Percentiles rank a stretch among this genome's conserved stretches.
Conservation (phyloP, 495 filamentous ascomycete species). For the Niebla homalea region DNA sequence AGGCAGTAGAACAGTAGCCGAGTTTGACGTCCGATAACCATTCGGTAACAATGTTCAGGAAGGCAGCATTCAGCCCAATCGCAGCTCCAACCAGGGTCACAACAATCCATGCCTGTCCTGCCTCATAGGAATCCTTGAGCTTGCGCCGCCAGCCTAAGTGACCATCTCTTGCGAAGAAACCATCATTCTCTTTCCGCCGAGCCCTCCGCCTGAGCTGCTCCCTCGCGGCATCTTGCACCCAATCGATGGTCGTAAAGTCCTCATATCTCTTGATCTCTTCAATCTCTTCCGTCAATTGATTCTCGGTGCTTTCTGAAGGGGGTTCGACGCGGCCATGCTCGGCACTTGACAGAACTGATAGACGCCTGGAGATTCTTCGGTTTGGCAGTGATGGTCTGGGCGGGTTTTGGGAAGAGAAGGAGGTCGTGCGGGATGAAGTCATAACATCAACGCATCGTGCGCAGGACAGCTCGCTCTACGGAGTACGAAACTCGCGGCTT, state of each 20-base stretch:
- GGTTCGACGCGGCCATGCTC: constrained; percentile 44
- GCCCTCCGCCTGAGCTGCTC: constrained; percentile 74
- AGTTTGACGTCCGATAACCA: constrained; percentile 95
- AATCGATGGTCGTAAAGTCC: constrained; percentile 96
- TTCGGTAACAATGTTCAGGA: constrained; percentile 92
- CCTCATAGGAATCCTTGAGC: constrained; percentile 80
- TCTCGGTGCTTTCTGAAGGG: constrained; percentile 26
- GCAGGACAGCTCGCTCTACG: constrained; percentile 14
- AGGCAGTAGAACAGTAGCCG: constrained; percentile 84
- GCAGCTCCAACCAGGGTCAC: constrained; percentile 85
- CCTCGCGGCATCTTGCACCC: constrained; percentile 93
- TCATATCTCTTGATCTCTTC: constrained; percentile 97
- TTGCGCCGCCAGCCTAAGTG: constrained; percentile 68
- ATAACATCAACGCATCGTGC: constrained; percentile 39
- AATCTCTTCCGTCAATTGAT: constrained; percentile 82
- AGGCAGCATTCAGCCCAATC: constrained; percentile 85
- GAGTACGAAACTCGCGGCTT: neutral
- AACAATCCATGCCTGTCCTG: constrained; percentile 96
- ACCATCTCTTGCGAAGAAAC: constrained; percentile 63
- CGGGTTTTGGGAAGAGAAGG: constrained; percentile 35
- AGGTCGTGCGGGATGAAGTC: constrained; percentile 46
- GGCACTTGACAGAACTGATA: constrained; percentile 57
- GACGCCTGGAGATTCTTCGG: constrained; percentile 48
- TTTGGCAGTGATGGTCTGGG: constrained; percentile 44
- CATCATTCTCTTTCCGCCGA: constrained; percentile 55